Base-by-base conservation (phyloP, 2,329 filamentous ascomycete genomes). In the Xylariaceae sp. region DNA sequence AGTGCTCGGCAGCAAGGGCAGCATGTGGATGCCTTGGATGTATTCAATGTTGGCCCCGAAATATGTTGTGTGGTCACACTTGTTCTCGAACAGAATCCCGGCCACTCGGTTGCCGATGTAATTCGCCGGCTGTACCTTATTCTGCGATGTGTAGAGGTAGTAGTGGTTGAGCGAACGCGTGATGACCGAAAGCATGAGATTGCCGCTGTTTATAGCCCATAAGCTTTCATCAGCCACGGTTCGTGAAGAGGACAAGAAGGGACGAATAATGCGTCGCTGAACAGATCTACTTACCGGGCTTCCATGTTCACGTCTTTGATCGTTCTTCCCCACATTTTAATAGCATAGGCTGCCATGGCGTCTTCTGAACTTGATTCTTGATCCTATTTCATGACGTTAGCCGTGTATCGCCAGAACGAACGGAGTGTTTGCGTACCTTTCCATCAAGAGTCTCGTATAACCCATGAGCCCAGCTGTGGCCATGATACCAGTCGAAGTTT, bases 281-380 rank as follows among this genome's bases (percentile, higher is more conserved):
- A 11, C 17, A 23, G n/a, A 21, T 9, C 17, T 60, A 28, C 74
- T 69, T 71, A 81, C 79, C 92, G 82, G 44, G 89, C 88, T 73
- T 94, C 91, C 83, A 97, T 88, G 64, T 88, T 87, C 4, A 74
- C 75, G 74, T 98, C 88, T n/a, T 88, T 87, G 61, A 82, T 87
- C 3, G 89, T 87, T 29, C 81, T 82, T 4, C 93, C 95, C 95
- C 95, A 98, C 87, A 98, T 91, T 79, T 96, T 96, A 69, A 97
- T 75, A 0, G 89, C 91, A 73, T 95, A 96, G 6, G 87, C 85
- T 58, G 90, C 88, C 86, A 97, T 92, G 62, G 87, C 86, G 73
- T 98, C 95, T 75, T 98, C 94, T 0, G 91, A 94, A 41, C 89
- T 91, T 26, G 91, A 95, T 73, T 98, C 95, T 75, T 93, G 84